Evolutionary conservation across 2,329 filamentous ascomycete species (phyloP), one percentile per base, ranked within the genome.

Genomic region (Stagonosporopsis cucurbitacearum): DNA sequence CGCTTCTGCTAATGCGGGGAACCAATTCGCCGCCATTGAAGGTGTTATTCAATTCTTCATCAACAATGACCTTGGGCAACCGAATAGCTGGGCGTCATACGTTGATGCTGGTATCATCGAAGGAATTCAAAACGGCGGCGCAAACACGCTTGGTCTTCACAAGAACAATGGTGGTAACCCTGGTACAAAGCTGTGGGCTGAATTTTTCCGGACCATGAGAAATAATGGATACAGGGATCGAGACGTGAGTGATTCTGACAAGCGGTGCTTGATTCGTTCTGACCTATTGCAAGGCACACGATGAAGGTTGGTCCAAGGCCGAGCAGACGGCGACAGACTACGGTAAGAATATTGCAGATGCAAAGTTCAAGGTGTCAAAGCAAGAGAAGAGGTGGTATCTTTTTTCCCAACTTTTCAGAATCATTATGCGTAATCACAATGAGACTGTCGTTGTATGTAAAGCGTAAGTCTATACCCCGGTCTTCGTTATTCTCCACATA

Each of bases 321-420:
- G 46, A 49, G 15, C 46, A 49, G 17, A 32, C 36, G 2, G 26
- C 46, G 6, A 49, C 46, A 7, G 36, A 49, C 15, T 49, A 49
- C 13, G 46, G 46, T 3, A 41, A 49, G 46, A 32, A 32, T 19
- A 20, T 49, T 19, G 46, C 46, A 25, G 46, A 49, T 41, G 25
- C 25, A 15, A 41, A 19, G 8, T 41, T 49, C 36, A 33, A 17
- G 7, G 36, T 17, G 3, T 32, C 36, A 6, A 37, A 49, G 36
- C 46, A 49, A 15, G 46, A 49, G 19, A 35, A 49, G 36, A 22
- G 46, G 7, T 49, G 46, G 46, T 49, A 49, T 22, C 35, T 40
- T 7, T 49, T 49, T 25, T 41, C 46, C 7, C 46, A 49, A 26
- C 46, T 49, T 4, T 49, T 49, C 12, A 7, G 46, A 19, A 3